Percentiles rank a stretch among this genome's conserved stretches.
Conservation (phyloP, 2,329 filamentous ascomycete species). For the Lecanosticta acicola region DNA sequence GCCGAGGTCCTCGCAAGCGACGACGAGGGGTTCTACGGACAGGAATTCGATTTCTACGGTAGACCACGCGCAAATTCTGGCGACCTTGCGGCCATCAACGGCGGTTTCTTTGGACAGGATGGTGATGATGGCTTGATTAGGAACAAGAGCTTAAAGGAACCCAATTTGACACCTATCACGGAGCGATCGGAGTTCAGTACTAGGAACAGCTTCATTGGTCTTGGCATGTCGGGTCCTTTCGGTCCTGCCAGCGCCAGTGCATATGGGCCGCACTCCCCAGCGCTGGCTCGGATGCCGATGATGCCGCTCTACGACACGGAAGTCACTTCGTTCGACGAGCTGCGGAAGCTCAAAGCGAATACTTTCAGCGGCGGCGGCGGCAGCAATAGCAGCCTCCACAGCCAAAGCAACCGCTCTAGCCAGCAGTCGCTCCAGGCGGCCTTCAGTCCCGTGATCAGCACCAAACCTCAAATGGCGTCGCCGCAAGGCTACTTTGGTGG, state of each 20-base stretch:
- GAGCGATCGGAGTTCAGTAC: conserved; percentile 95
- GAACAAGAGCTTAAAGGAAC: conserved; percentile 74
- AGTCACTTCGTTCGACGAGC: conserved; percentile 25
- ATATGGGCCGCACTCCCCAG: conserved; percentile 68
- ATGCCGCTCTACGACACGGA: conserved; percentile 24
- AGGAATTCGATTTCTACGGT: conserved; percentile 95
- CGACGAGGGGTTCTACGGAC: conserved; percentile 87
- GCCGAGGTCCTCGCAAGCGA: conserved; percentile 89
- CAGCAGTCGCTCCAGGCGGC: conserved; percentile 13
- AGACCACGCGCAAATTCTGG: conserved; percentile 39
- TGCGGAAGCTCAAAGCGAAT: conserved; percentile 44
- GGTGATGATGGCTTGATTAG: conserved; percentile 58
- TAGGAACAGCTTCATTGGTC: conserved; percentile 72
- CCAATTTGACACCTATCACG: conserved; percentile 91
- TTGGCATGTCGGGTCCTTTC: conserved; percentile 50
- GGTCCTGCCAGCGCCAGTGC: conserved; percentile 48
- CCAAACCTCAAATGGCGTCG: conserved; percentile 6
- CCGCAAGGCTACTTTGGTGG: conserved; percentile 18
- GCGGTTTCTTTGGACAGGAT: conserved; percentile 81
- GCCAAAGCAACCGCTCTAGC: conserved; percentile 19
- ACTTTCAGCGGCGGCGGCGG: conserved; percentile 48
- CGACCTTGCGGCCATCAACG: conserved; percentile 60
- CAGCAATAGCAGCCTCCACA: conserved; percentile 8
- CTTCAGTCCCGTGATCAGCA: conserved; percentile 11
- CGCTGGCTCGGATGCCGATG: conserved; percentile 57